A percentile compares a stretch with the other conserved stretches of the same genome.
These are phyloP conservation scores for Polytrichum commune DNA, from an alignment of 225 moss, liverwort and hornwort species.

Conservation along the genomic window DNA sequence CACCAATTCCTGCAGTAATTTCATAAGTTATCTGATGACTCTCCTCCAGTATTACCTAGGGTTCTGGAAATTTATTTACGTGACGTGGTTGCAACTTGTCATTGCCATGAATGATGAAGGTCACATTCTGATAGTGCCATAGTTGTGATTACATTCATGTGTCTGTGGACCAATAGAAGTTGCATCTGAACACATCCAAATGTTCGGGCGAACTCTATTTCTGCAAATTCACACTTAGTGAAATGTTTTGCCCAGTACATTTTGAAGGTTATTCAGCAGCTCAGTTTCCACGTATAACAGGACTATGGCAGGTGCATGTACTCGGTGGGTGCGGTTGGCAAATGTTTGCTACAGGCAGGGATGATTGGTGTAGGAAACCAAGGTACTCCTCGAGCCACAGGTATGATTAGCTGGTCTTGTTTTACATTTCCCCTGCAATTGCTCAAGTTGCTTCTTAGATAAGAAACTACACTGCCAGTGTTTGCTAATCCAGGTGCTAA, in stretches of 20 bases:
- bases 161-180: slow-evolving; percentile 5
- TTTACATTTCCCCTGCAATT: background rate
- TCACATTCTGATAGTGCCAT: background rate
- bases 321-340: slow-evolving; percentile 38
- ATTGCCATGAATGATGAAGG: background rate
- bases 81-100: too few relatives aligned
- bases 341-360: slow-evolving; percentile 50
- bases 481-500: too few relatives aligned
- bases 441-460: background rate
- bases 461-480: too few relatives aligned
- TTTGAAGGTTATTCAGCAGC: background rate
- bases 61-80: too few relatives aligned
- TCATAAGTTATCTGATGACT: too few relatives aligned
- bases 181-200: background rate
- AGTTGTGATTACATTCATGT: background rate
- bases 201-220: background rate
- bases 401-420: slow-evolving; percentile 21
- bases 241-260: background rate
- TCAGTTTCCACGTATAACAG: slow-evolving; percentile 33
- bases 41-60: too few relatives aligned
- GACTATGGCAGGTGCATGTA: slow-evolving; percentile 51
- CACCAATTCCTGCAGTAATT: too few relatives aligned
- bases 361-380: slow-evolving; percentile 33
- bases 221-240: background rate
- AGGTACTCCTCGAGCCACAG: slow-evolving; percentile 41